Conservation (phyloP, 1,284 basidiomycete genomes). For the Ustilago cynodontis region DNA sequence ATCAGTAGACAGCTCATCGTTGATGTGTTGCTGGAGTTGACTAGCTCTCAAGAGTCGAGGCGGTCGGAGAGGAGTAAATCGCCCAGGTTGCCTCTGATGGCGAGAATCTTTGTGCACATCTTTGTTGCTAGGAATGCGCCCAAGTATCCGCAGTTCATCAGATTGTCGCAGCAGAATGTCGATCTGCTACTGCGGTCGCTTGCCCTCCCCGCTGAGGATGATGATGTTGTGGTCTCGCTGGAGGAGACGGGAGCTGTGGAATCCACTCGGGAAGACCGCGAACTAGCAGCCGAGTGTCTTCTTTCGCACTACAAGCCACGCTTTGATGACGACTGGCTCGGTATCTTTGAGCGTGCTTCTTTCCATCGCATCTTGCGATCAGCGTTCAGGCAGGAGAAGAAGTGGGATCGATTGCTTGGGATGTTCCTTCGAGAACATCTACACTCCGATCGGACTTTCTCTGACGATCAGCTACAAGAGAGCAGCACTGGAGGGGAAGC, state of each 20-base stretch:
- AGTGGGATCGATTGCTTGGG: conserved; percentile 75
- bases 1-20: conserved; percentile 85
- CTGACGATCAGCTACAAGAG: neutral
- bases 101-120: conserved; percentile 84
- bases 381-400: conserved; percentile 80
- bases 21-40: conserved; percentile 85
- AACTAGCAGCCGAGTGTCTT: conserved; percentile 94
- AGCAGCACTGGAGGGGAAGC: conserved; percentile 20
- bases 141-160: conserved; percentile 92
- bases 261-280: conserved; percentile 86
- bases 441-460: conserved; percentile 2
- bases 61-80: neutral
- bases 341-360: conserved; percentile 82
- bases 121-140: conserved; percentile 96
- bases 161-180: conserved; percentile 78
- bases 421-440: conserved; percentile 42
- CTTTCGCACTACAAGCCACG: conserved; percentile 89
- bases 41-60: conserved; percentile 4
- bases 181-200: conserved; percentile 84
- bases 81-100: conserved; percentile 28
- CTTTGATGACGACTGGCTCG: conserved; percentile 78
- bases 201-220: conserved; percentile 79
- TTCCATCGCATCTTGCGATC: conserved; percentile 90
- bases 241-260: conserved; percentile 20
- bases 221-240: neutral